Conservation (phyloP, 139 green algal genomes). For the Chlamydomonas applanata region DNA sequence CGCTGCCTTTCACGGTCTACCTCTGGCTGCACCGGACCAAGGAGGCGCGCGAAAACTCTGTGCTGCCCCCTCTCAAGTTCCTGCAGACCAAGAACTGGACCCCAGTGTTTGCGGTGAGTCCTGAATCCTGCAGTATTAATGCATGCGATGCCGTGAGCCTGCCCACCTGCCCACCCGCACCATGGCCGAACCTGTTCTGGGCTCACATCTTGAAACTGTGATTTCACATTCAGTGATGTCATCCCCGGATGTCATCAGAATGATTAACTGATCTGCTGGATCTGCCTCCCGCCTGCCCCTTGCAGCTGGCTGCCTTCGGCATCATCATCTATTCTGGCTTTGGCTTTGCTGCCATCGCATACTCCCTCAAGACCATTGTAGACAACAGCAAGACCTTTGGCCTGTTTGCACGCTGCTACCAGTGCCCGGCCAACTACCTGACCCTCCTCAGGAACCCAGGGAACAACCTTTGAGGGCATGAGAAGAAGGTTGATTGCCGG, state of each 20-base stretch:
- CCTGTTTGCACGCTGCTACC: slow-evolving; percentile 11
- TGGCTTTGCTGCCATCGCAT: slow-evolving; percentile 1
- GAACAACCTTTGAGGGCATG: slow-evolving; percentile 2
- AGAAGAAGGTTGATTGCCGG: too few relatives aligned
- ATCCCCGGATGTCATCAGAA: too few relatives aligned
- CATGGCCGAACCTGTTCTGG: too few relatives aligned
- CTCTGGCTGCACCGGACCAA: slow-evolving; percentile 16
- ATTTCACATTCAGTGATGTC: too few relatives aligned
- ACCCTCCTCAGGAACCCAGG: background rate
- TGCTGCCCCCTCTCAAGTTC: background rate
- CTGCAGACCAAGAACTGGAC: slow-evolving; percentile 7
- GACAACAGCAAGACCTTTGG: background rate
- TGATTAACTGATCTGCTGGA: too few relatives aligned
- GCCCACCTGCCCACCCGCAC: too few relatives aligned
- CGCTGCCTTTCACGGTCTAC: slow-evolving; percentile 16
- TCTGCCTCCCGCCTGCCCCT: too few relatives aligned
- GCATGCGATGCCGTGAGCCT: too few relatives aligned
- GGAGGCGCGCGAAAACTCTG: background rate
- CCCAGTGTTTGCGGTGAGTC: background rate
- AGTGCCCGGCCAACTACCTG: slow-evolving; percentile 4
- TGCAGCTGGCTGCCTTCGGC: background rate
- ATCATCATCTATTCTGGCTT: background rate
- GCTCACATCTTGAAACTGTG: too few relatives aligned
- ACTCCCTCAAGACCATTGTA: slow-evolving; percentile 8
- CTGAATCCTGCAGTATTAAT: too few relatives aligned